Evolutionary conservation across 2,329 filamentous ascomycete genomes (phyloP), one percentile per base, ranked within the genome.

Genomic region (Phialophora verrucosa): DNA sequence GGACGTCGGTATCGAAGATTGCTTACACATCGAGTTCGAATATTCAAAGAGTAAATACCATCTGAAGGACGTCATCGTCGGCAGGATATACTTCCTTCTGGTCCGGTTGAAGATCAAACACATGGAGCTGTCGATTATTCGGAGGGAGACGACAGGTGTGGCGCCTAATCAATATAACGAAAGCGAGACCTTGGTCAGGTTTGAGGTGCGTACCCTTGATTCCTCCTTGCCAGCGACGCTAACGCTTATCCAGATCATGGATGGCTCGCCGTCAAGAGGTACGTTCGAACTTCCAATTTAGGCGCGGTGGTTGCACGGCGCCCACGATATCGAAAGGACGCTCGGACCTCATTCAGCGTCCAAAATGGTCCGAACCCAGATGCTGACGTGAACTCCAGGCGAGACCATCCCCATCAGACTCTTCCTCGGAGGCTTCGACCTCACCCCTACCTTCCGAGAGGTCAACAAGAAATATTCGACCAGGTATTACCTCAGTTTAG

Each of bases 381-480:
- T 25, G 32, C 59, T 69, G 61, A 71, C 55, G 25, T 4, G 49
- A 59, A 25, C 1, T 27, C 63, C 70, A 88, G 88, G 90, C 75
- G 90, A 92, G 80, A 98, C 95, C 1, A 99, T 99, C 69, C 95
- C 95, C 25, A 99, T 99, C 76, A 87, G 95, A 73, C 85, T 99
- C 63, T 99, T 99, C 87, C 87, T 99, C 10, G 95, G 95, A 68
- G 95, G 95, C 60, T 99, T 99, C 78, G 96, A 99, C 79, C 82
- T 99, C 69, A 99, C 95, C 4, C 95, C 95, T 17, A 99, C 95
- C 12, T 99, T 99, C 87, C 91, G 95, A 69, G 95, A 99, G 78
- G 96, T 99, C 73, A 99, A 99, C 87, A 99, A 99, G 85, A 99
- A 99, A 82, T 99, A 97, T 80, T 98, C 94, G 29, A 98, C 94